Base-by-base conservation (phyloP, 192 early-diverging fungal species). In the Tieghemiomyces parasiticus region DNA sequence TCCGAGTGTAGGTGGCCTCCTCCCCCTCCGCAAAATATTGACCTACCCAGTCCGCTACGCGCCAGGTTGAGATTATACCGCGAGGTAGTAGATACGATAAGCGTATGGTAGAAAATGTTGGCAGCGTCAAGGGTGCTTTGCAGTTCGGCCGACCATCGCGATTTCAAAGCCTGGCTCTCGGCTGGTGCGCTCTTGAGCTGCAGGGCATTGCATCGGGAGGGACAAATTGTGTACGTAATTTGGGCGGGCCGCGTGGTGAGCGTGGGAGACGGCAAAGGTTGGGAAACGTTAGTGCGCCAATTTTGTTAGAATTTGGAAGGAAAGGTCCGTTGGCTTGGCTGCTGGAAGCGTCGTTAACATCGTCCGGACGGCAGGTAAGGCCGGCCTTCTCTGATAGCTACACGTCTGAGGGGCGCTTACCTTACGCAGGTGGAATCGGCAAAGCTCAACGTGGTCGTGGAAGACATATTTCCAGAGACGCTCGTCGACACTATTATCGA, bases 401-500 rank as follows among this genome's bases (percentile, higher is more conserved):
- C 9, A 19, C 38, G 38, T 44, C 16, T 44, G 38, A 19, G 38
- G 38, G 9, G 16, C 13, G n/a, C 47, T 22, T 48, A 48, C 47
- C 47, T 25, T 14, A 22, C 54, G 54, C 54, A 56, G 20, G 33
- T 56, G 54, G 34, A 12, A 33, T 16, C 54, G 30, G 32, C 54
- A 56, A 20, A 56, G 54, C 34, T 56, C 54, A n/a, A 56, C 54
- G 19, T 56, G 54, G 33, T 56, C 32, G 16, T 56, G 32, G 33
- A 56, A 56, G 19, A 56, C 54, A 24, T 56, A 56, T 35, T 56
- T 56, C 54, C 54, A 56, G 12, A 56, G 32, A 8, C 54, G 54
- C 34, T 56, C 54, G 33, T 56, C 54, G 30, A 56, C 54, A 24
- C 32, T 56, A 24, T 56, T 56, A 16, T 56, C 54, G 3, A 34